Conservation (phyloP, 768 basidiomycete species). For the Cystobasidium tubakii region DNA sequence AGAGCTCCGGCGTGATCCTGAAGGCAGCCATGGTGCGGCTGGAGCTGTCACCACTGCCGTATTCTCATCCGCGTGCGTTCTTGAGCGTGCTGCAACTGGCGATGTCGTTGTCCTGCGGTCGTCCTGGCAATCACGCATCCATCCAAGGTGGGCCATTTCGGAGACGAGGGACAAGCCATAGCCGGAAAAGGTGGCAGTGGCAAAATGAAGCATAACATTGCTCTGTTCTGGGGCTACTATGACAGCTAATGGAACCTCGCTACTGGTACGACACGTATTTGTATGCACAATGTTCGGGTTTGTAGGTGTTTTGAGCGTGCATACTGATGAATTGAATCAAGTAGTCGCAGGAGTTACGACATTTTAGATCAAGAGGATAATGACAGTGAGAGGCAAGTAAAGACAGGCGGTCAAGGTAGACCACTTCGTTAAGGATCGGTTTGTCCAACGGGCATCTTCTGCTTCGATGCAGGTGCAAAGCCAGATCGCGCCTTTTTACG, state of each 20-base stretch:
- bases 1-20: conserved; percentile 34
- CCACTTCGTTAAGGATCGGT: conserved; percentile 14
- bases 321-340: too few species aligned
- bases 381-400: too few species aligned
- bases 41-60: background rate
- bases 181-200: background rate
- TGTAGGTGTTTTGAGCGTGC: too few species aligned
- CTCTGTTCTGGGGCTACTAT: too few species aligned
- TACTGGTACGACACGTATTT: too few species aligned
- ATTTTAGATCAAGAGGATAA: too few species aligned
- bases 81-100: too few species aligned
- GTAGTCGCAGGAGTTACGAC: too few species aligned
- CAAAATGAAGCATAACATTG: background rate
- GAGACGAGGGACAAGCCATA: background rate
- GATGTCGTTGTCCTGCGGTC: background rate
- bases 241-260: too few species aligned
- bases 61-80: background rate
- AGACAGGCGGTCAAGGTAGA: too few species aligned
- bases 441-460: conserved; percentile 27
- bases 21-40: conserved; percentile 15
- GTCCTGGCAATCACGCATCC: too few species aligned
- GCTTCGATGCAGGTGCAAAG: conserved; percentile 25
- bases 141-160: background rate
- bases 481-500: conserved; percentile 16
- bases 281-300: too few species aligned